A percentile compares a stretch with the other conserved stretches of the same genome.
phyloP scores from a whole-genome alignment of 2,329 filamentous ascomycete species.

The Rhynchosporium agropyri region DNA sequence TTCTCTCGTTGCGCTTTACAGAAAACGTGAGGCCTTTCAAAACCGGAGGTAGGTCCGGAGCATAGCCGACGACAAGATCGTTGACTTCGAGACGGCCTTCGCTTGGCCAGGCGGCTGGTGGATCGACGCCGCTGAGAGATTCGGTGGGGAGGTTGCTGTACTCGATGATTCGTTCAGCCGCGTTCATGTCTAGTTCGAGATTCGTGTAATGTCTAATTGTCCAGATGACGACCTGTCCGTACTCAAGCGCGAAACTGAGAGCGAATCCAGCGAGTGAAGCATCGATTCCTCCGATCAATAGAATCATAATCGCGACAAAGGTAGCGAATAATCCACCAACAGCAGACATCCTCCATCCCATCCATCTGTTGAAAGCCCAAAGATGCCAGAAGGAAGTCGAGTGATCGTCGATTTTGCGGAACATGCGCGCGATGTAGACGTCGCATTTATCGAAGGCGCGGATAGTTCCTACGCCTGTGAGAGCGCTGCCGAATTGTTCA shows the following conservation, averaged over 20 bases:
- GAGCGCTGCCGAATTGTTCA: slow-evolving; percentile 74
- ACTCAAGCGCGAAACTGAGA: slow-evolving; percentile 72
- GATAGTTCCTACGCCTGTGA: slow-evolving; percentile 74
- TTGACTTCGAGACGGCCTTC: slow-evolving; percentile 74
- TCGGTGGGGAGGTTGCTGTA: slow-evolving; percentile 72
- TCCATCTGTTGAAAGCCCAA: slow-evolving; percentile 76
- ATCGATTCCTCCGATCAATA: slow-evolving; percentile 62
- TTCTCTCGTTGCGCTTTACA: slow-evolving; percentile 66
- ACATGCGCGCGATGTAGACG: slow-evolving; percentile 71
- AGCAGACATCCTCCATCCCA: slow-evolving; percentile 71
- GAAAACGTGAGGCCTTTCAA: slow-evolving; percentile 70
- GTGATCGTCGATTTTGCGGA: slow-evolving; percentile 68
- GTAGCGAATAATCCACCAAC: slow-evolving; percentile 71
- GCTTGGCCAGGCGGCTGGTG: slow-evolving; percentile 74
- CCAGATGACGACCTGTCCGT: slow-evolving; percentile 65
- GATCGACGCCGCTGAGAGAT: slow-evolving; percentile 59
- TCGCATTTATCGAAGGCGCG: slow-evolving; percentile 72
- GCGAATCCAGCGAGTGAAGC: slow-evolving; percentile 76
- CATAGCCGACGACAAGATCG: slow-evolving; percentile 72
- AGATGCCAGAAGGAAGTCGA: slow-evolving; percentile 66
- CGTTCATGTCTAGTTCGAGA: slow-evolving; percentile 78
- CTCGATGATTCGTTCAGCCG: slow-evolving; percentile 74
- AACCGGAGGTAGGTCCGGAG: slow-evolving; percentile 69
- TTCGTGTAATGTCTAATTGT: slow-evolving; percentile 68
- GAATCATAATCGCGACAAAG: slow-evolving; percentile 65